Evolutionary conservation across 768 basidiomycete genomes (phyloP), one percentile per base, ranked within the genome.

Genomic region (Lactarius psammicola): DNA sequence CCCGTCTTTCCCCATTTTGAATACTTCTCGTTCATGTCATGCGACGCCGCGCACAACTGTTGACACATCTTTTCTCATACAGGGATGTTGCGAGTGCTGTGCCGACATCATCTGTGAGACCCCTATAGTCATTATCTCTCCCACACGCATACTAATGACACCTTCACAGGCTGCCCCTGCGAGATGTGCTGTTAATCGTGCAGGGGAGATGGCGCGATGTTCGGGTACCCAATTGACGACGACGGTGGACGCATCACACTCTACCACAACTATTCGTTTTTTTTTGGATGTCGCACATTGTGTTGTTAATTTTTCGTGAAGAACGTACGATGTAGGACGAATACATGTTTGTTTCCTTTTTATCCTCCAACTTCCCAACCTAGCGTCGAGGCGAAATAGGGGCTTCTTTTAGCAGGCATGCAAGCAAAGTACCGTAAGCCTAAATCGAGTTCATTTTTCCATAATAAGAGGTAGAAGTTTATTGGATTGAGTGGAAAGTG

Each of bases 21-120:
- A 26, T 49, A 23, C 38, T 9, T 42, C 38, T 56, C 34, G 44
- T 38, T 53, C 36, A 60, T 38, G 20, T 38, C 49, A 51, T 26
- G 23, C 23, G 23, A 5, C 23, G n/a, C 10, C 53, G 8, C 8
- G 26, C 3, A 6, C 26, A 8, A 56, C 11, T 1, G 36, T 28
- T 64, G 60, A 49, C 20, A 26, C 33, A 17, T 20, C 15, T 18
- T 60, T 28, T 28, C 10, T 20, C 44, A 68, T 57, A 34, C 68
- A 89, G 87, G 87, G 77, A 30, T 89, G 85, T 76, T 90, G 87
- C 80, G 88, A 88, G 33, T 88, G 87, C 72, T 69, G 75, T 61
- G 89, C 78, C 20, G 88, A 90, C 71, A 89, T 90, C 70, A 69
- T 90, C 53, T 91, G 89, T 90, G 72, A 74, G 89, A 26, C 11